phyloP scores from a whole-genome alignment of 169 alveolate genomes.

The Babesia gibsoni region DNA sequence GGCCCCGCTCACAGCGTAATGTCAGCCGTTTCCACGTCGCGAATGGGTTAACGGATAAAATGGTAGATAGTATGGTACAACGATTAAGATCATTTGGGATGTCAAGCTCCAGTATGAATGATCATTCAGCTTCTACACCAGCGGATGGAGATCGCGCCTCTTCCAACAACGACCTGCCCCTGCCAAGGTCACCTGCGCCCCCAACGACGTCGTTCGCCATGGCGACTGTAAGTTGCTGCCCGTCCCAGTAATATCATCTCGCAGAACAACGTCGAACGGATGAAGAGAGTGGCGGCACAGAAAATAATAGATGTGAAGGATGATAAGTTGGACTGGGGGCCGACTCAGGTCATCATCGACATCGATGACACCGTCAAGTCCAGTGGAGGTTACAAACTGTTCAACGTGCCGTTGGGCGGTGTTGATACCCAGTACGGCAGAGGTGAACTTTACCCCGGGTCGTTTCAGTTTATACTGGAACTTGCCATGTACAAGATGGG shows the following conservation, averaged over 20 bases:
- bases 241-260: neutral
- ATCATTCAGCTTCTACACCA: neutral
- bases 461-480: conserved; percentile 78
- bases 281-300: neutral
- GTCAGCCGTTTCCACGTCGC: no score
- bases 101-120: neutral
- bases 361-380: conserved; percentile 83
- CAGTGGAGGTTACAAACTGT: conserved; percentile 79
- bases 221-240: conserved; percentile 1
- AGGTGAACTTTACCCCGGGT: conserved; percentile 76
- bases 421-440: conserved; percentile 80
- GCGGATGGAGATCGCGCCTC: neutral
- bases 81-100: conserved; percentile 2
- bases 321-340: conserved; percentile 58
- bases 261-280: conserved; percentile 4
- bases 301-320: conserved; percentile 38
- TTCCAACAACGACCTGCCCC: no score
- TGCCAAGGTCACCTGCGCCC: neutral
- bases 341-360: conserved; percentile 74
- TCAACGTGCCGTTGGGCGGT: conserved; percentile 81
- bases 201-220: conserved; percentile 16
- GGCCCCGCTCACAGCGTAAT: no score
- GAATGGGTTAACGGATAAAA: no score
- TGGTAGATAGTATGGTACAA: neutral
- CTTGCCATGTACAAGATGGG: conserved; percentile 73